phyloP scores from a whole-genome alignment of 2,329 filamentous ascomycete genomes.

The Colletotrichum lini region DNA sequence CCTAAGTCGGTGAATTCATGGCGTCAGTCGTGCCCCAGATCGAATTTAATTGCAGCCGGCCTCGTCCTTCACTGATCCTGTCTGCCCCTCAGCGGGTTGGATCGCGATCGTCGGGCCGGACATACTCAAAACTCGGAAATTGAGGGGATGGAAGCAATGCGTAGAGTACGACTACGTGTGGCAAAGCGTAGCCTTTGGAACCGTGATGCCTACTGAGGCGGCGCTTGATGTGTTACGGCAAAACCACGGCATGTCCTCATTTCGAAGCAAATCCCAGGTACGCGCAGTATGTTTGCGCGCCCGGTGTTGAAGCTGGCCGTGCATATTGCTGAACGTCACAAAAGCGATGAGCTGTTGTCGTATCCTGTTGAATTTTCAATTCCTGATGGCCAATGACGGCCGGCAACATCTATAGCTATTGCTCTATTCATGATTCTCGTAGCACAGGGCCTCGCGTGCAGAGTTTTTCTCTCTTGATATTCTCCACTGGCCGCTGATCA shows the following conservation, averaged over 20 bases:
- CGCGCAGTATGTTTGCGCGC: too few relatives aligned
- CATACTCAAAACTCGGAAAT: slow-evolving; percentile 49
- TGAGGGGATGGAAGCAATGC: not conserved
- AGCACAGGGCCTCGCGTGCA: slow-evolving; percentile 10
- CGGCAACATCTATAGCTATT: slow-evolving; percentile 33
- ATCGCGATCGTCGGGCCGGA: slow-evolving; percentile 57
- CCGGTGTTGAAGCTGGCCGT: not conserved
- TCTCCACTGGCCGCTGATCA: slow-evolving; percentile 18
- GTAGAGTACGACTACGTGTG: too few relatives aligned
- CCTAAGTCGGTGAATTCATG: slow-evolving; percentile 66
- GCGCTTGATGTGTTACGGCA: too few relatives aligned
- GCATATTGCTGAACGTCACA: not conserved
- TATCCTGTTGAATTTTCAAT: slow-evolving; percentile 11
- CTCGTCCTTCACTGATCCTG: slow-evolving; percentile 53
- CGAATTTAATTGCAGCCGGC: slow-evolving; percentile 82
- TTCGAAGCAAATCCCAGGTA: too few relatives aligned
- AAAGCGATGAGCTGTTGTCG: too few relatives aligned
- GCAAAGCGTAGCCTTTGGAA: not conserved
- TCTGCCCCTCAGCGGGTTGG: slow-evolving; percentile 16
- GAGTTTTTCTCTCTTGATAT: slow-evolving; percentile 10
- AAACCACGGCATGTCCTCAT: too few relatives aligned
- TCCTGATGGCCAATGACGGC: not conserved
- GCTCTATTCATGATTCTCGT: slow-evolving; percentile 41
- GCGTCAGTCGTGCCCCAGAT: slow-evolving; percentile 88
- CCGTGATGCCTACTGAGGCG: too few relatives aligned